phyloP scores from a whole-genome alignment of 768 basidiomycete species.

The Psilocybe sp. region DNA sequence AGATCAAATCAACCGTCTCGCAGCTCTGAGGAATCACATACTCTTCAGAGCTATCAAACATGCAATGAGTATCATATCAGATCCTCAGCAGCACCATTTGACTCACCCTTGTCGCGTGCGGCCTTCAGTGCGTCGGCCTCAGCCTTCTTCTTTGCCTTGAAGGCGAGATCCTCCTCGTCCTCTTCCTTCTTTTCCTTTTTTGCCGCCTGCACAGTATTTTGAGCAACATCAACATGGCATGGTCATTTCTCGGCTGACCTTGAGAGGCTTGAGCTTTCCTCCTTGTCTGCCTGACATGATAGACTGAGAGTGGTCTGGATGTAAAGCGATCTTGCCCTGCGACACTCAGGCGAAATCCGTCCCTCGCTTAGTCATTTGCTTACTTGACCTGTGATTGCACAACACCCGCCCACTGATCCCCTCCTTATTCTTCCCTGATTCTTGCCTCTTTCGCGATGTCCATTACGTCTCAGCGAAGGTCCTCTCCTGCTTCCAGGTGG shows the following conservation, averaged over 20 bases:
- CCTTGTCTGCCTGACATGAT: constrained; percentile 70
- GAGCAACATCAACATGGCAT: constrained; percentile 4
- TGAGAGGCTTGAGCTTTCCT: constrained; percentile 85
- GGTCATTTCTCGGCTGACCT: constrained; percentile 41
- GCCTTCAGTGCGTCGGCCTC: constrained; percentile 73
- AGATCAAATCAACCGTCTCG: constrained; percentile 5
- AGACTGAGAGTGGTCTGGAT: constrained; percentile 6
- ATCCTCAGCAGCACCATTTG: neutral
- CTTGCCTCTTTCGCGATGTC: no score
- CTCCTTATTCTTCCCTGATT: no score
- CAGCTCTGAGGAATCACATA: constrained; percentile 23
- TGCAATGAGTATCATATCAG: constrained; percentile 2
- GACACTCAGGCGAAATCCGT: neutral
- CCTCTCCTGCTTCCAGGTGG: constrained; percentile 1
- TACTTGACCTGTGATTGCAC: no score
- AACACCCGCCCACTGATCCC: no score
- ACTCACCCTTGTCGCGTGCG: constrained; percentile 68
- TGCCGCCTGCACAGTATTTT: constrained; percentile 50
- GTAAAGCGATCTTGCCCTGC: constrained; percentile 7
- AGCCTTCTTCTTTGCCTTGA: constrained; percentile 75
- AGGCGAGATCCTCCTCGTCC: constrained; percentile 66
- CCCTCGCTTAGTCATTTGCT: neutral
- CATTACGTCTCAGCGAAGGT: neutral
- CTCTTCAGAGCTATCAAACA: constrained; percentile 50
- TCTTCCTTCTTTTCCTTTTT: constrained; percentile 81